Conservation (phyloP, 495 filamentous ascomycete genomes). For the Thermochaetoides thermophila region DNA sequence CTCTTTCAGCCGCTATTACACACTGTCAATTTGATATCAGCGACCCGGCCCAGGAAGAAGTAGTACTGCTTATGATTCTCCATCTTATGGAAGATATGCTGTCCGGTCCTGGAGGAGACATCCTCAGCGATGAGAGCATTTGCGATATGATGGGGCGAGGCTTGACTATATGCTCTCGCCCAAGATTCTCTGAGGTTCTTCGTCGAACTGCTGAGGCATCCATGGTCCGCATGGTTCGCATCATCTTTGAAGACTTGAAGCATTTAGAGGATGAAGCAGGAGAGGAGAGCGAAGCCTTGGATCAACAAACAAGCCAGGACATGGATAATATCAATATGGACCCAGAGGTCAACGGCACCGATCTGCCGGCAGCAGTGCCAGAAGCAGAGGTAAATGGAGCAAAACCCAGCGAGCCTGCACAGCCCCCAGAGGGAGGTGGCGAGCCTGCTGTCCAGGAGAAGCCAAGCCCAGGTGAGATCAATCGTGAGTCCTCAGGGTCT, state of each 20-base stretch:
- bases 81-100: slow-evolving; percentile 98
- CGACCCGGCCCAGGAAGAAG: slow-evolving; percentile 86
- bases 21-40: slow-evolving; percentile 96
- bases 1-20: slow-evolving; percentile 85
- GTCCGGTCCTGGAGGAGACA: slow-evolving; percentile 75
- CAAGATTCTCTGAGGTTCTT: slow-evolving; percentile 78
- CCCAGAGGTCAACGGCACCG: slow-evolving; percentile 63
- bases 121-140: slow-evolving; percentile 90
- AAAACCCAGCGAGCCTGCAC: background rate
- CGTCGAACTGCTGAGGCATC: slow-evolving; percentile 86
- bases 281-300: slow-evolving; percentile 41
- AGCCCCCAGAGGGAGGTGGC: slow-evolving; percentile 3
- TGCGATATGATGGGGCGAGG: slow-evolving; percentile 99
- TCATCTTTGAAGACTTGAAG: slow-evolving; percentile 86
- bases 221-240: slow-evolving; percentile 98
- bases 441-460: slow-evolving; percentile 32
- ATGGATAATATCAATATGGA: slow-evolving; percentile 77
- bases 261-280: slow-evolving; percentile 60
- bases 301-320: slow-evolving; percentile 46
- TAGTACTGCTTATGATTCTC: slow-evolving; percentile 82
- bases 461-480: too few species aligned
- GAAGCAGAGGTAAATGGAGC: slow-evolving; percentile 15
- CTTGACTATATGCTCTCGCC: slow-evolving; percentile 92
- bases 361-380: slow-evolving; percentile 16
- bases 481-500: slow-evolving; percentile 23